Conservation (phyloP, 495 filamentous ascomycete species). For the Aspergillus leporis region DNA sequence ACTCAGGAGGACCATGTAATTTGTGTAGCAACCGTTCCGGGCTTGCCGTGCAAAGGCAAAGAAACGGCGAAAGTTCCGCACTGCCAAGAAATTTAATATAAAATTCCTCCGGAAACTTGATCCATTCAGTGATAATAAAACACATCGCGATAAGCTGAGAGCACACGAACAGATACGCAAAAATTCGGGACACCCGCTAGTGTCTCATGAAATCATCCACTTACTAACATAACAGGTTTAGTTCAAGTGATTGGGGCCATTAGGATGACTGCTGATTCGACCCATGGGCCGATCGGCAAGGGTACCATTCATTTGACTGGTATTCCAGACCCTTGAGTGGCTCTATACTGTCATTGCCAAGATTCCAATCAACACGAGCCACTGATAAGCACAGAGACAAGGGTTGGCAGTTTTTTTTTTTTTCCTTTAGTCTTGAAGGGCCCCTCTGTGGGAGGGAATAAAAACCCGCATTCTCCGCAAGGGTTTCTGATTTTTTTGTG, state of each 20-base stretch:
- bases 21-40: not conserved
- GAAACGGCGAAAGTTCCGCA: not conserved
- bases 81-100: constrained; percentile 26
- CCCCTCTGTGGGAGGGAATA: constrained; percentile 5
- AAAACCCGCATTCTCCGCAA: constrained; percentile 14
- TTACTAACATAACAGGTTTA: not conserved
- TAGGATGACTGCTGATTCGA: constrained; percentile 7
- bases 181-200: not conserved
- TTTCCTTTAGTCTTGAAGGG: not conserved
- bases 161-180: not conserved
- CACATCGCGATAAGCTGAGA: not conserved
- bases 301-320: not conserved
- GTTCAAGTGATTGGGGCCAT: not conserved
- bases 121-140: constrained; percentile 1
- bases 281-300: constrained; percentile 6
- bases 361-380: constrained; percentile 8
- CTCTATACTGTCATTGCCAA: constrained; percentile 7
- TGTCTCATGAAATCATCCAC: not conserved
- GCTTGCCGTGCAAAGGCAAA: not conserved
- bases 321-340: not conserved
- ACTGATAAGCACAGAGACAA: constrained; percentile 13
- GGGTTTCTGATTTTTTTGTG: not conserved
- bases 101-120: not conserved
- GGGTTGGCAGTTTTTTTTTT: constrained; percentile 20
- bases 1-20: not conserved